phyloP scores from a whole-genome alignment of 345 rosid species.

The Aurinia saxatilis region DNA sequence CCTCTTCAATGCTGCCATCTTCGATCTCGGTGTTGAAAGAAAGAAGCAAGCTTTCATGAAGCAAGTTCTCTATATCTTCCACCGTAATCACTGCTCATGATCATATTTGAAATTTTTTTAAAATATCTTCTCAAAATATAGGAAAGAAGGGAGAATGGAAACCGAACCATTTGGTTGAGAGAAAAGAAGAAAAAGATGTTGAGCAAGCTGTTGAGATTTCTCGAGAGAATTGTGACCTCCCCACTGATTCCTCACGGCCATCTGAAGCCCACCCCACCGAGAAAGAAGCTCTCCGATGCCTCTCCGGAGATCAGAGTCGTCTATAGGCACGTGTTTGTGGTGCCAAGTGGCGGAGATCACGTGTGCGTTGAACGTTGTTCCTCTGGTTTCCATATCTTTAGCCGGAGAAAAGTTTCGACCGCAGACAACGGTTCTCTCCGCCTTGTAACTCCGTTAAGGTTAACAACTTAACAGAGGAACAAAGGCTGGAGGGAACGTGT shows the following conservation, averaged over 20 bases:
- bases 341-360: not conserved
- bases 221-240: conserved; percentile 63
- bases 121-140: not conserved
- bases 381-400: conserved; percentile 22
- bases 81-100: conserved; percentile 34
- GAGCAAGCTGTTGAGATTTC: conserved; percentile 29
- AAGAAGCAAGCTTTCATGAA: conserved; percentile 66
- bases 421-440: conserved; percentile 11
- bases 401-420: not conserved
- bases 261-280: conserved; percentile 66
- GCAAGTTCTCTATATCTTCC: conserved; percentile 67
- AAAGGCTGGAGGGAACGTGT: not conserved
- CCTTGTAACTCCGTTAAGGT: conserved; percentile 14
- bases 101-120: not conserved
- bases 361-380: not conserved
- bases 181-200: conserved; percentile 46
- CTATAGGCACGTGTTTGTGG: conserved; percentile 8
- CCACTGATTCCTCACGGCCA: conserved; percentile 76
- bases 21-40: conserved; percentile 80
- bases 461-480: not conserved
- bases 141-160: not conserved
- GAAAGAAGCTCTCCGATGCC: conserved; percentile 42
- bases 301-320: conserved; percentile 28
- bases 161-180: conserved; percentile 40
- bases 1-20: conserved; percentile 90